Conservation (phyloP, 2,329 filamentous ascomycete genomes). For the Aspergillus proliferans region DNA sequence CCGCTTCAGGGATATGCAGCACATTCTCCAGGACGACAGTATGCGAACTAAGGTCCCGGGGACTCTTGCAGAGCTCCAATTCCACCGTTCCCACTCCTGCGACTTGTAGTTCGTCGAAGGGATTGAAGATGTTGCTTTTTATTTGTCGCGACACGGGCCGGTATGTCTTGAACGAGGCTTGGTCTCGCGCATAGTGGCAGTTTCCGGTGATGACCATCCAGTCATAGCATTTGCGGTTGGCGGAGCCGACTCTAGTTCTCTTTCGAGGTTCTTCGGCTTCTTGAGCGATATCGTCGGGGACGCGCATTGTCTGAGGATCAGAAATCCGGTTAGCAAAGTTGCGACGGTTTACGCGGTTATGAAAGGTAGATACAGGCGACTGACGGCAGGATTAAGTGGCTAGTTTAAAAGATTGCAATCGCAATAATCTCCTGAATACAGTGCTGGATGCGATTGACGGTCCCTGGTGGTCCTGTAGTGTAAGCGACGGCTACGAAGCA, state of each 20-base stretch:
- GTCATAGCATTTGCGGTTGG: slow-evolving; percentile 17
- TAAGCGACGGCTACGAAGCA: no score
- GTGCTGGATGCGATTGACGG: no score
- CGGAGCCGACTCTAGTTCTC: neutral
- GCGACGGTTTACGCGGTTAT: neutral
- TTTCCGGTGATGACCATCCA: slow-evolving; percentile 24
- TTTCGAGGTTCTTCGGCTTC: neutral
- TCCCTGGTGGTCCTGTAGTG: no score
- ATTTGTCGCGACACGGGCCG: slow-evolving; percentile 14
- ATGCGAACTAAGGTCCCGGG: slow-evolving; percentile 14
- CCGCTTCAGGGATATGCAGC: slow-evolving; percentile 28
- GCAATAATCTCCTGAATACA: no score
- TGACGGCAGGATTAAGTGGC: no score
- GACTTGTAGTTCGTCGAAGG: slow-evolving; percentile 19
- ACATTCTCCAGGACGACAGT: slow-evolving; percentile 26
- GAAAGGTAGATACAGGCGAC: neutral
- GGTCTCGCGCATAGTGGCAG: slow-evolving; percentile 29
- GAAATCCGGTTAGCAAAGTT: neutral
- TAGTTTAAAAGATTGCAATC: no score
- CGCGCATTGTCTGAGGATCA: neutral
- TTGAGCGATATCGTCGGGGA: neutral
- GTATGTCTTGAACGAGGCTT: slow-evolving; percentile 26
- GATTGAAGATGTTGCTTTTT: slow-evolving; percentile 18
- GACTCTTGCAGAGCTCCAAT: slow-evolving; percentile 18
- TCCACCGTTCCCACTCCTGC: slow-evolving; percentile 29